phyloP scores from a whole-genome alignment of 2,329 filamentous ascomycete genomes.

The Verticillium dahliae region DNA sequence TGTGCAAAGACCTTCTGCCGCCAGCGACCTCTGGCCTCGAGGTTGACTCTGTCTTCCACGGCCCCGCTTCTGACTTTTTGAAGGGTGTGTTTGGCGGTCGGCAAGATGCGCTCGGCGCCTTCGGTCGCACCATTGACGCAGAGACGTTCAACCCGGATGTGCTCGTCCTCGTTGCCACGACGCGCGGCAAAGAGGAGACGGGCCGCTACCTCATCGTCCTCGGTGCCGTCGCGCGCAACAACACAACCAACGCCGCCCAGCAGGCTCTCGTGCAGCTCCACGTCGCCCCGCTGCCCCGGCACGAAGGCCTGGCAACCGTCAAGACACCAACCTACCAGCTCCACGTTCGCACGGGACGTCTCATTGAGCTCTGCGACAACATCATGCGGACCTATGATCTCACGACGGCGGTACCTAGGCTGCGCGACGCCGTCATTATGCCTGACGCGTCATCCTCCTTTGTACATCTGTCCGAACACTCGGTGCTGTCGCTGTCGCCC shows the following conservation, averaged over 20 bases:
- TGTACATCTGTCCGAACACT: conserved; percentile 58
- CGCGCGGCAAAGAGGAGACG: conserved; percentile 11
- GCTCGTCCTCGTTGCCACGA: conserved; percentile 42
- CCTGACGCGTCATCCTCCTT: conserved; percentile 51
- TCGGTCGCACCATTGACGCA: conserved; percentile 38
- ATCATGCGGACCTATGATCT: conserved; percentile 58
- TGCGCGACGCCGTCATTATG: conserved; percentile 47
- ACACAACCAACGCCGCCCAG: conserved; percentile 13
- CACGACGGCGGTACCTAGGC: conserved; percentile 52
- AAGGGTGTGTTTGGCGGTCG: conserved; percentile 50
- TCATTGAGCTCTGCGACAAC: conserved; percentile 52
- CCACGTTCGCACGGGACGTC: conserved; percentile 55
- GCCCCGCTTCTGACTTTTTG: conserved; percentile 38
- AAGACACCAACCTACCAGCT: conserved; percentile 39
- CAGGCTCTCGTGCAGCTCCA: conserved; percentile 28
- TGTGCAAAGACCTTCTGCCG: conserved; percentile 33
- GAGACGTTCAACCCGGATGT: conserved; percentile 44
- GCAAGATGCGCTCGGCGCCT: conserved; percentile 43
- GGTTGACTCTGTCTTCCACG: conserved; percentile 43
- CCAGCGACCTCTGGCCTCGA: conserved; percentile 26
- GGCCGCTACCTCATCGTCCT: conserved; percentile 27
- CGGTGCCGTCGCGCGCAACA: conserved; percentile 16
- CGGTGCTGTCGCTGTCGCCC: conserved; percentile 55
- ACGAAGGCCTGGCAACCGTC: conserved; percentile 9
- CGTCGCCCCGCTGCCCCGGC: conserved; percentile 26